Evolutionary conservation across 73 alveolate genomes (phyloP).

Genomic region (Paramecium sonneborni): DNA sequence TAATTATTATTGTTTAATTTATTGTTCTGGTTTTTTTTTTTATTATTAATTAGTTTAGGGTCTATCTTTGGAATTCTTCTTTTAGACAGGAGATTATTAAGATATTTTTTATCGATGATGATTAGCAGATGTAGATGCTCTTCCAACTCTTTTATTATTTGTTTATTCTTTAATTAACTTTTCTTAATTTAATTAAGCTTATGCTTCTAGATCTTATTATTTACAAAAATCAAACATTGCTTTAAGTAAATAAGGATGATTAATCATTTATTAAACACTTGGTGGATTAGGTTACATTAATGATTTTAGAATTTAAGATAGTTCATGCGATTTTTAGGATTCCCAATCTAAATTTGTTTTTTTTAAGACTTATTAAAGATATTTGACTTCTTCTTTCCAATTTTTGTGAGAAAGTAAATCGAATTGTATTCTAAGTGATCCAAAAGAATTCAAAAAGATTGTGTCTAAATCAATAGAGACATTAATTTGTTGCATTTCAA

Average conservation of each 20-base stretch:
- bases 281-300: constrained; percentile 40
- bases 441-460: constrained; percentile 37
- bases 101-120: not conserved
- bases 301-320: not conserved
- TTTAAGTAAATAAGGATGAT: constrained; percentile 34
- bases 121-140: constrained; percentile 4
- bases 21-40: not conserved
- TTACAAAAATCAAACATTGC: constrained; percentile 55
- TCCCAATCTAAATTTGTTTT: constrained; percentile 38
- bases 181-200: not conserved
- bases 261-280: constrained; percentile 39
- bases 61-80: not conserved
- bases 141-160: not conserved
- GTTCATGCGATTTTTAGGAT: constrained; percentile 12
- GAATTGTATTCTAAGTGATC: constrained; percentile 31
- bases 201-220: constrained; percentile 1
- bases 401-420: constrained; percentile 1
- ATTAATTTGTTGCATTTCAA: constrained; percentile 12
- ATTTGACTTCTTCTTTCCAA: constrained; percentile 45
- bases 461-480: constrained; percentile 52
- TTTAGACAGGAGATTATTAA: not conserved
- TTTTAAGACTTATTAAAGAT: not conserved
- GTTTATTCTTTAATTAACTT: not conserved
- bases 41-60: not conserved
- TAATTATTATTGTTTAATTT: not conserved